Base-by-base conservation (phyloP, 495 filamentous ascomycete species). In the Xylaria acuta region DNA sequence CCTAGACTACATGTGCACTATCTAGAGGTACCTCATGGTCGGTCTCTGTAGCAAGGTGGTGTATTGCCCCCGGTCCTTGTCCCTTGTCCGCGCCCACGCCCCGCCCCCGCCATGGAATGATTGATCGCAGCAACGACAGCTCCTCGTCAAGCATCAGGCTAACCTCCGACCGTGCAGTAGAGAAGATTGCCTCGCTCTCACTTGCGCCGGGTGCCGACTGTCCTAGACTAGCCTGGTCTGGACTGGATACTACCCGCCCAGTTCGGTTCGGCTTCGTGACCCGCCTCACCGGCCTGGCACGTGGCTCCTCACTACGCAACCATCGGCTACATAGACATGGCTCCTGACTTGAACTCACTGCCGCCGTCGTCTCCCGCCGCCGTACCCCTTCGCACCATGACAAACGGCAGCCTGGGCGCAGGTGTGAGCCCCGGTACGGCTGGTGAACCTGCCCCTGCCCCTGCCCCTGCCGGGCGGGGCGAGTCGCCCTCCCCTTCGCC, bases 331-430 rank as follows among this genome's bases (percentile, higher is more conserved):
- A 43, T 30, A 43, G 60, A 38, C 66, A 91, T 92, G 89, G 84
- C 86, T 68, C 92, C 92, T 41, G 92, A 94, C 82, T 83, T 94
- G 72, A 94, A 95, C 78, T 93, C 91, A 43, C 87, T 94, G 43
- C 90, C 91, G 64, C 86, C 89, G 18, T 92, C 91, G 63, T 75
- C 80, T 22, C 71, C 76, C 54, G 73, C 62, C 34, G 77, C 62
- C 79, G 72, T 71, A 75, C 79, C 78, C 80, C 81, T 72, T 65
- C 78, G 70, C 77, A 74, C 78, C 70, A 74, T 78, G 72, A 74
- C 76, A 75, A 20, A 77, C 69, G 66, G 79, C 80, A n/a, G 78
- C 66, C 25, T 70, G 63, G 63, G 41, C 49, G 16, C 47, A 22
- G 40, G 20, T 25, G 32, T 62, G 32, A 53, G 56, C 45, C 27